These are phyloP conservation scores for Chrysoporthe deuterocubensis DNA, from an alignment of 2,329 filamentous ascomycete genomes.

Conservation along the genomic window DNA sequence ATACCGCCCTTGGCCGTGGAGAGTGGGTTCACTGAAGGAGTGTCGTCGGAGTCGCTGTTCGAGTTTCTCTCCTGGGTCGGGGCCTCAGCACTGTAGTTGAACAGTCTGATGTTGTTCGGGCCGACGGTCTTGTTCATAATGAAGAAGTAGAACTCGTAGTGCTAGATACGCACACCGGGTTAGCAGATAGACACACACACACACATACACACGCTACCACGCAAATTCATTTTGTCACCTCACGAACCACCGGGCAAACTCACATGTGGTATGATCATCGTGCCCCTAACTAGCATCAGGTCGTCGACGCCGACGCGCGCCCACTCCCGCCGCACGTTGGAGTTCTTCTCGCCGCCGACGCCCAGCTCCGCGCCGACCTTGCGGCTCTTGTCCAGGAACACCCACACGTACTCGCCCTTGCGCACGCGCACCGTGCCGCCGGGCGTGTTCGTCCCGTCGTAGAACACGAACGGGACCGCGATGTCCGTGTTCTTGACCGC, in stretches of 20 bases:
- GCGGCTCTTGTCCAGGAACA: constrained; percentile 88
- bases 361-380: constrained; percentile 87
- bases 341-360: constrained; percentile 67
- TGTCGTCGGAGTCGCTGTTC: constrained; percentile 12
- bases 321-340: constrained; percentile 79
- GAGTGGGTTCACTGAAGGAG: constrained; percentile 39
- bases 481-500: constrained; percentile 88
- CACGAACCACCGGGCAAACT: constrained; percentile 43
- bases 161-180: constrained; percentile 55
- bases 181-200: constrained; percentile 27
- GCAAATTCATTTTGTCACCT: constrained; percentile 16
- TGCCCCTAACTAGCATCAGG: constrained; percentile 87
- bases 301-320: constrained; percentile 93
- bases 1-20: constrained; percentile 43
- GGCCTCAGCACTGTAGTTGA: constrained; percentile 69
- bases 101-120: constrained; percentile 73
- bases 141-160: constrained; percentile 98
- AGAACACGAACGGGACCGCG: constrained; percentile 92
- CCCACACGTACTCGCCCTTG: constrained; percentile 92
- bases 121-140: constrained; percentile 84
- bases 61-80: constrained; percentile 35
- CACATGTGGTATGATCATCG: constrained; percentile 93
- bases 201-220: neutral
- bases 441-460: constrained; percentile 88
- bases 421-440: constrained; percentile 84